These are phyloP conservation scores for Dothideomycetes sp. DNA, from an alignment of 2,329 filamentous ascomycete genomes.

Conservation along the genomic window DNA sequence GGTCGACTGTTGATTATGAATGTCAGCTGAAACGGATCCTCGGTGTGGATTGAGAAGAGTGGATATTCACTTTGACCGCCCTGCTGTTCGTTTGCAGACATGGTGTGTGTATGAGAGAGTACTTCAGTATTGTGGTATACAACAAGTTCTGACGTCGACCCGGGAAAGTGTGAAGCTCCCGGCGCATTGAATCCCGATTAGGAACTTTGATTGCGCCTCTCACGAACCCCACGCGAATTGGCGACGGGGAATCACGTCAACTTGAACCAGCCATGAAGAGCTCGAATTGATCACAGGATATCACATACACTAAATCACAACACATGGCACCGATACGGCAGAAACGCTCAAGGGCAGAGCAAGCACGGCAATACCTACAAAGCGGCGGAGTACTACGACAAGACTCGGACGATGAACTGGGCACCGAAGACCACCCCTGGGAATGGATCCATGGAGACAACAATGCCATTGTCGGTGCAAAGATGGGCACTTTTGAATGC, in stretches of 20 bases:
- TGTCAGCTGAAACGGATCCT: too few relatives aligned
- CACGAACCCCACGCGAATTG: conserved; percentile 7
- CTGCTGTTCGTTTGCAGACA: too few relatives aligned
- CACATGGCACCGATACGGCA: conserved; percentile 19
- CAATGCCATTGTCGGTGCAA: conserved; percentile 61
- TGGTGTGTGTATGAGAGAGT: too few relatives aligned
- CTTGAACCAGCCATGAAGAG: too few relatives aligned
- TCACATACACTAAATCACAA: neutral
- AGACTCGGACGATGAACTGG: conserved; percentile 80
- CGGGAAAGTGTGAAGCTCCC: conserved; percentile 1
- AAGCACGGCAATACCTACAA: conserved; percentile 43
- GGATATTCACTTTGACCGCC: too few relatives aligned
- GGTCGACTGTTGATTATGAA: conserved; percentile 56
- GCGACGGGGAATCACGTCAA: too few relatives aligned
- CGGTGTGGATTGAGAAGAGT: too few relatives aligned
- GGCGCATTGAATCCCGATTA: conserved; percentile 4
- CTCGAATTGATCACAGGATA: too few relatives aligned
- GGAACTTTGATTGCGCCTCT: conserved; percentile 4
- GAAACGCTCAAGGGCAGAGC: conserved; percentile 34
- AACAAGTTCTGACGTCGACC: conserved; percentile 6
- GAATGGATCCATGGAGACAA: conserved; percentile 48
- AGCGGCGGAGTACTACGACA: conserved; percentile 59
- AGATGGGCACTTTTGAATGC: conserved; percentile 73
- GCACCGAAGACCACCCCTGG: conserved; percentile 42
- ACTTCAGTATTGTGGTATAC: too few relatives aligned